A percentile compares a stretch with the other conserved stretches of the same genome.
These are phyloP conservation scores for Penicillium thymicola DNA, from an alignment of 2,329 filamentous ascomycete species.

Conservation along the genomic window DNA sequence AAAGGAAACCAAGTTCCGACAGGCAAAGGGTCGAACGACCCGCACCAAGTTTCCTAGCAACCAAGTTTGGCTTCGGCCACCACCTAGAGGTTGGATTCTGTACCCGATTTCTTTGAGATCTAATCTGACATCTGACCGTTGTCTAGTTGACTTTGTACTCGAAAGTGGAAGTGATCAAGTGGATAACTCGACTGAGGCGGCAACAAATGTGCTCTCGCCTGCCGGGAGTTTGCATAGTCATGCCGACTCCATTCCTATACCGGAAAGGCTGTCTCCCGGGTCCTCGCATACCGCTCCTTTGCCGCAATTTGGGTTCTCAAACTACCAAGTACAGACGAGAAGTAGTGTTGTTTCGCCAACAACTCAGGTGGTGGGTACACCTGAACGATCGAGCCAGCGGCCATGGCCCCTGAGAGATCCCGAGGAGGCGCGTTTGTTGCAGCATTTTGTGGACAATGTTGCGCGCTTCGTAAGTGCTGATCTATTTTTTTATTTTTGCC, in stretches of 20 bases:
- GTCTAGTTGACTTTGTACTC: conserved; percentile 21
- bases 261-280: not conserved
- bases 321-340: not conserved
- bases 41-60: conserved; percentile 21
- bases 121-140: conserved; percentile 1
- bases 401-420: conserved; percentile 21
- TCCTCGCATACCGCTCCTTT: not conserved
- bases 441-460: conserved; percentile 21
- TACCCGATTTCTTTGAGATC: too few species aligned
- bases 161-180: conserved; percentile 18
- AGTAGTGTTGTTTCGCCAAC: not conserved
- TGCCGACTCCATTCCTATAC: not conserved
- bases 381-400: not conserved
- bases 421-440: conserved; percentile 17
- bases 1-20: conserved; percentile 14
- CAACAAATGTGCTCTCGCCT: not conserved
- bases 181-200: not conserved
- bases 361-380: not conserved
- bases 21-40: conserved; percentile 5
- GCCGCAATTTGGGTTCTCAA: not conserved
- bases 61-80: conserved; percentile 22
- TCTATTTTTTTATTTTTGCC: not conserved
- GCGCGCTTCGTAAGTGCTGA: conserved; percentile 16
- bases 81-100: conserved; percentile 18
- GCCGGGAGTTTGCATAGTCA: not conserved